Conservation (phyloP, 179 eudicot species). For the Spinacia oleracea region DNA sequence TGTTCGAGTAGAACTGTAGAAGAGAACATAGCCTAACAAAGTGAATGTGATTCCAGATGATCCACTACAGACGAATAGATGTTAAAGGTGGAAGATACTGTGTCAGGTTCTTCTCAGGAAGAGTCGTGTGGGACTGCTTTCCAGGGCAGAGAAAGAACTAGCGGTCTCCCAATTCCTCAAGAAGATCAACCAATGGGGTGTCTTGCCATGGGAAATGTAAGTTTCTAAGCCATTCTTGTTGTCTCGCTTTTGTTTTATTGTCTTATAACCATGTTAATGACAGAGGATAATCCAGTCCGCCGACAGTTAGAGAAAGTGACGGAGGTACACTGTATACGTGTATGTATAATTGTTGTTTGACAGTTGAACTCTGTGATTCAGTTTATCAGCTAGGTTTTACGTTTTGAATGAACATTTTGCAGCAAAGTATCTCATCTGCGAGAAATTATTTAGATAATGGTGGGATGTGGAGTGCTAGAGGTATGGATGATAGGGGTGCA, state of each 20-base stretch:
- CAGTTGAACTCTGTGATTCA: too few species aligned
- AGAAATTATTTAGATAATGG: too few species aligned
- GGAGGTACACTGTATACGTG: too few species aligned
- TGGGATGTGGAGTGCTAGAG: too few species aligned
- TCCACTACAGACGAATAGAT: constrained; percentile 10
- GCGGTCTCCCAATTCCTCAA: constrained; percentile 10
- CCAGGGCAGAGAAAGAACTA: constrained; percentile 28
- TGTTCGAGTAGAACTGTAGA: background rate
- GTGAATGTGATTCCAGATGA: constrained; percentile 18
- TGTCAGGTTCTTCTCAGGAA: constrained; percentile 34
- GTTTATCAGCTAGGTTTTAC: too few species aligned
- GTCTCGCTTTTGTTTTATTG: constrained; percentile 4
- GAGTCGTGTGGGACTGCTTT: constrained; percentile 27
- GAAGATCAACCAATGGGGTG: constrained; percentile 33
- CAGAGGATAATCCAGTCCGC: too few species aligned
- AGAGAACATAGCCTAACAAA: background rate
- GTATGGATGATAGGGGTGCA: too few species aligned
- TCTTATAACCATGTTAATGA: background rate
- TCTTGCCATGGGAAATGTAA: constrained; percentile 43
- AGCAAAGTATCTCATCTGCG: too few species aligned
- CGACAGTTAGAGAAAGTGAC: too few species aligned
- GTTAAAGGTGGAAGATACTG: constrained; percentile 24
- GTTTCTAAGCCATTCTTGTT: constrained; percentile 7
- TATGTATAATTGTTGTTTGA: too few species aligned
- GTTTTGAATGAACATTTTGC: too few species aligned